phyloP scores from a whole-genome alignment of 2,329 filamentous ascomycete genomes.

The Gaeumannomyces sp. region DNA sequence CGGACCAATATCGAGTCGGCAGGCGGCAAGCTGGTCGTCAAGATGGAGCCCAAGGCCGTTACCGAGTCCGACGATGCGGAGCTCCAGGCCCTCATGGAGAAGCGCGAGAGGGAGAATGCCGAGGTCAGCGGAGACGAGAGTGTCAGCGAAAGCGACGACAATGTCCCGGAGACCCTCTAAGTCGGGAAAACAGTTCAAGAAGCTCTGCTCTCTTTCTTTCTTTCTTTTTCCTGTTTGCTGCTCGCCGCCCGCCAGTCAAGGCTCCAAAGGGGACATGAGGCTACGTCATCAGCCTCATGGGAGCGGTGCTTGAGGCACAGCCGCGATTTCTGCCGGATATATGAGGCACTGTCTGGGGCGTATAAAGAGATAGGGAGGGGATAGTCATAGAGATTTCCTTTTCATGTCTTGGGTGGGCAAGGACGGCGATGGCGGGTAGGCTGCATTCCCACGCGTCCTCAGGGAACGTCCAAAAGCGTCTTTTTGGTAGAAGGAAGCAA shows the following conservation, averaged over 20 bases:
- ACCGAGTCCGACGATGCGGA: constrained; percentile 98
- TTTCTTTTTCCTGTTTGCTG: background rate
- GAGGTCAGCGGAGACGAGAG: constrained; percentile 98
- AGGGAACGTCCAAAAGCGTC: background rate
- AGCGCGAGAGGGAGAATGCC: constrained; percentile 94
- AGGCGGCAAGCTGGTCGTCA: constrained; percentile 77
- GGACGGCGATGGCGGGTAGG: background rate
- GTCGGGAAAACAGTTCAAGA: background rate
- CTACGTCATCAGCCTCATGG: background rate
- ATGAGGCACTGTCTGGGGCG: background rate
- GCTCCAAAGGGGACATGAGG: background rate
- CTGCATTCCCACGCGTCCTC: background rate
- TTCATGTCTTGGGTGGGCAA: background rate
- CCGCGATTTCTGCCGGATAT: background rate
- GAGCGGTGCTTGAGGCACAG: background rate
- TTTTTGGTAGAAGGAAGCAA: constrained; percentile 1
- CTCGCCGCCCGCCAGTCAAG: background rate
- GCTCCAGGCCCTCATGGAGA: constrained; percentile 97
- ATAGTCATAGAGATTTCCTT: background rate
- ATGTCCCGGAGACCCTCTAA: constrained; percentile 53
- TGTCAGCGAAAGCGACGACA: constrained; percentile 90
- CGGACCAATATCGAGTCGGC: constrained; percentile 70
- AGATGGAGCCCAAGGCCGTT: constrained; percentile 99
- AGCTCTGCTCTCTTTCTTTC: background rate
- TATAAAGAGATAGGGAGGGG: background rate